These are phyloP conservation scores for Stipa capillata DNA, from an alignment of 176 grass and related monocot genomes.

Conservation along the genomic window DNA sequence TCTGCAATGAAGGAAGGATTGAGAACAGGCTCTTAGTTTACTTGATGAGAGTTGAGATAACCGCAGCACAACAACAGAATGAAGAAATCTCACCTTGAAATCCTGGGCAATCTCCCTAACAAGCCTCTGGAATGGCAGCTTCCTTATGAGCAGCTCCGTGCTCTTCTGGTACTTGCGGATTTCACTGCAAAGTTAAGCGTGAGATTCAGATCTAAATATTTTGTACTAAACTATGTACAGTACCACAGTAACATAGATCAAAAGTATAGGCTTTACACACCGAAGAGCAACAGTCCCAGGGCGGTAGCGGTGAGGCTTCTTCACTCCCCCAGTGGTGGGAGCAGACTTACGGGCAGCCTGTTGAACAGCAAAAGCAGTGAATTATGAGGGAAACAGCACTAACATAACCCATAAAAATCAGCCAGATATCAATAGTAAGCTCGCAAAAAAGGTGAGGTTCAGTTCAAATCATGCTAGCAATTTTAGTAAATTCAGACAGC, in stretches of 20 bases:
- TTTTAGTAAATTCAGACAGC: background rate
- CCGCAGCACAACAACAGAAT: background rate
- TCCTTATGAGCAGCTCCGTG: slow-evolving; percentile 57
- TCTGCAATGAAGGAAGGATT: slow-evolving; percentile 27
- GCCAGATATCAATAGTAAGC: background rate
- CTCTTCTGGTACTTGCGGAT: slow-evolving; percentile 70
- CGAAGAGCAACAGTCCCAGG: slow-evolving; percentile 68
- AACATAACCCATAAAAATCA: background rate
- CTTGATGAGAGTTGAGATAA: background rate
- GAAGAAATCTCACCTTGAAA: slow-evolving; percentile 39
- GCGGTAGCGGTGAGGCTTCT: slow-evolving; percentile 73
- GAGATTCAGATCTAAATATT: background rate
- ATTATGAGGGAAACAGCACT: background rate
- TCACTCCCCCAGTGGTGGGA: slow-evolving; percentile 62
- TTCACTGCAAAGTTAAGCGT: slow-evolving; percentile 24
- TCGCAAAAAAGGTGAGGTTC: background rate
- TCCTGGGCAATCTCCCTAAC: slow-evolving; percentile 74
- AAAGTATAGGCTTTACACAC: background rate
- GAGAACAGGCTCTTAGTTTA: background rate
- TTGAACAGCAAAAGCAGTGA: background rate
- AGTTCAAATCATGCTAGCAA: background rate
- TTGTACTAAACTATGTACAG: background rate
- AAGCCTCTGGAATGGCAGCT: slow-evolving; percentile 73
- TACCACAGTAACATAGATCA: background rate
- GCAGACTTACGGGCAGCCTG: slow-evolving; percentile 62